These are phyloP conservation scores for Uncinocarpus reesii DNA, from an alignment of 2,329 filamentous ascomycete species.

Conservation along the genomic window DNA sequence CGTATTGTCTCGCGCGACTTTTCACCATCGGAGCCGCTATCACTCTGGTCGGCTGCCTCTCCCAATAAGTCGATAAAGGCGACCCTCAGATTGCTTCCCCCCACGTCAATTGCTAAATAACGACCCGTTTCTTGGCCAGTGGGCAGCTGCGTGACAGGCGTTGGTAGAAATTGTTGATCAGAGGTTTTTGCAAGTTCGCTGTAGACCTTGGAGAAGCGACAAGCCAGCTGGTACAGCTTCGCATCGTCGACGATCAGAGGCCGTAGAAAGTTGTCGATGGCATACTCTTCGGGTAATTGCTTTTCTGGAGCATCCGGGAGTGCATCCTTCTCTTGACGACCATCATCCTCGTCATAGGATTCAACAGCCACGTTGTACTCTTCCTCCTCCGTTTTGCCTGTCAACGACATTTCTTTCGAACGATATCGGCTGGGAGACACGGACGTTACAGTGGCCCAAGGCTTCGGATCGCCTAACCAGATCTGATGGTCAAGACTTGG, in stretches of 20 bases:
- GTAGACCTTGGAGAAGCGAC: slow-evolving; percentile 38
- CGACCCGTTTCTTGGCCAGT: slow-evolving; percentile 45
- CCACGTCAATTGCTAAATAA: slow-evolving; percentile 49
- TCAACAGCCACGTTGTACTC: slow-evolving; percentile 12
- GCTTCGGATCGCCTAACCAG: not conserved
- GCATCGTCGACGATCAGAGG: slow-evolving; percentile 35
- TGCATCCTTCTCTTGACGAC: slow-evolving; percentile 3
- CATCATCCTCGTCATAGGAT: slow-evolving; percentile 27
- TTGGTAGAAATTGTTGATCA: slow-evolving; percentile 40
- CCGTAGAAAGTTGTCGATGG: slow-evolving; percentile 33
- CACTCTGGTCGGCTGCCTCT: slow-evolving; percentile 29
- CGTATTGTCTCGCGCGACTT: slow-evolving; percentile 36
- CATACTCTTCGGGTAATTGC: slow-evolving; percentile 26
- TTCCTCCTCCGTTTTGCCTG: slow-evolving; percentile 8
- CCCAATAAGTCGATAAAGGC: slow-evolving; percentile 46
- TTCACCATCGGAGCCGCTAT: slow-evolving; percentile 20
- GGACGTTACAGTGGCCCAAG: not conserved
- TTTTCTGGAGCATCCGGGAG: slow-evolving; percentile 16
- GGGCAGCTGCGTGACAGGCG: slow-evolving; percentile 38
- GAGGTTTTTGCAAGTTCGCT: slow-evolving; percentile 36
- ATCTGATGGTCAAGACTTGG: too few species aligned
- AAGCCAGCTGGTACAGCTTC: slow-evolving; percentile 37
- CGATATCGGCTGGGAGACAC: not conserved
- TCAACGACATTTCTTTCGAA: slow-evolving; percentile 9
- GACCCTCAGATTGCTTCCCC: slow-evolving; percentile 47